Percentiles rank a stretch among this genome's conserved stretches.
phyloP scores from a whole-genome alignment of 1,284 basidiomycete genomes.

The Ganoderma lucidum region DNA sequence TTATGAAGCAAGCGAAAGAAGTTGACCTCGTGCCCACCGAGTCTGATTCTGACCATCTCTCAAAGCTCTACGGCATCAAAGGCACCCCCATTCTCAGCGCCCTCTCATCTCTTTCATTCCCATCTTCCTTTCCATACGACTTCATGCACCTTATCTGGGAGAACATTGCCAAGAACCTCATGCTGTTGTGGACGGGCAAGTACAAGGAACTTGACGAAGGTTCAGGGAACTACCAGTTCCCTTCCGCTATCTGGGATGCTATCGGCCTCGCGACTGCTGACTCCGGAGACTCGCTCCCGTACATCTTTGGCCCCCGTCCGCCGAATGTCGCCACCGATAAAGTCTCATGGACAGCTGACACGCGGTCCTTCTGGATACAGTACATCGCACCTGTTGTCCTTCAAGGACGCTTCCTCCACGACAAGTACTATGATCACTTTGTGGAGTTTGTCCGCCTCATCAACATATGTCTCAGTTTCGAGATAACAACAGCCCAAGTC shows the following conservation, averaged over 20 bases:
- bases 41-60: conserved; percentile 35
- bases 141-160: conserved; percentile 58
- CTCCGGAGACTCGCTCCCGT: conserved; percentile 46
- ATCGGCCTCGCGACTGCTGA: conserved; percentile 46
- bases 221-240: conserved; percentile 41
- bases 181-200: conserved; percentile 47
- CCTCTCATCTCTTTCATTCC: conserved; percentile 46
- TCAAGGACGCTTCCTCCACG: conserved; percentile 36
- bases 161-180: conserved; percentile 49
- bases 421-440: conserved; percentile 52
- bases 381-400: conserved; percentile 52
- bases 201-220: conserved; percentile 49
- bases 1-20: conserved; percentile 43
- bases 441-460: conserved; percentile 46
- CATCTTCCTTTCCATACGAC: conserved; percentile 51
- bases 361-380: conserved; percentile 47
- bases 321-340: conserved; percentile 48
- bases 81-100: conserved; percentile 47
- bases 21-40: conserved; percentile 41
- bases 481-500: conserved; percentile 40
- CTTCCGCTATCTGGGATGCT: conserved; percentile 44
- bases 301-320: conserved; percentile 44
- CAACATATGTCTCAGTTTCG: conserved; percentile 52
- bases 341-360: conserved; percentile 44
- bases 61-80: conserved; percentile 51